A percentile compares a stretch with the other conserved stretches of the same genome.
These are phyloP conservation scores for Exophiala bonariae DNA, from an alignment of 2,329 filamentous ascomycete genomes.

Conservation along the genomic window DNA sequence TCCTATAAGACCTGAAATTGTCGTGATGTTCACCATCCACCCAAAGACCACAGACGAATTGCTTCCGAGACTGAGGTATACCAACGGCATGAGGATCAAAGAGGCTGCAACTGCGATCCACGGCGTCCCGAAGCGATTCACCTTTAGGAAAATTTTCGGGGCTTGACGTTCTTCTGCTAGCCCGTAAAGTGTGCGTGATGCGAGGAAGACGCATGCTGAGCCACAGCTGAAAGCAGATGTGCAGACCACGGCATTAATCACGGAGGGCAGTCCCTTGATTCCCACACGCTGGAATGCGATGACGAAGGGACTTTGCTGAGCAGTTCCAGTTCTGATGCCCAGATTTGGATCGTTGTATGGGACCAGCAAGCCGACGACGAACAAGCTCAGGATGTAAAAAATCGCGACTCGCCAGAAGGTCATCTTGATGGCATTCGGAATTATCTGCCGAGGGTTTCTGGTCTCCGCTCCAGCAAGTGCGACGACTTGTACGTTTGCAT, in stretches of 20 bases:
- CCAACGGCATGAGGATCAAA: conserved; percentile 64
- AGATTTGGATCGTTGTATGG: conserved; percentile 33
- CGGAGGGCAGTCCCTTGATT: conserved; percentile 60
- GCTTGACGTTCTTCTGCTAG: conserved; percentile 57
- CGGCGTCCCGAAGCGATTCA: conserved; percentile 64
- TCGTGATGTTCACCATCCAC: conserved; percentile 35
- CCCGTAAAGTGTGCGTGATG: conserved; percentile 60
- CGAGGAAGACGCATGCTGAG: conserved; percentile 60
- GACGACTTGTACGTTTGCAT: conserved; percentile 48
- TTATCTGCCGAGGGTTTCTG: conserved; percentile 51
- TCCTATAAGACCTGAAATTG: conserved; percentile 32
- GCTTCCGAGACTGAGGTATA: conserved; percentile 68
- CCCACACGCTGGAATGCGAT: conserved; percentile 44
- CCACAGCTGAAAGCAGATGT: conserved; percentile 64
- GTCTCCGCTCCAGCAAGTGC: conserved; percentile 59
- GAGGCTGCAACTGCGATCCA: conserved; percentile 61
- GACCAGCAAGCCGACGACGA: conserved; percentile 33
- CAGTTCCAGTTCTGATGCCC: conserved; percentile 32
- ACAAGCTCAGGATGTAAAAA: conserved; percentile 51
- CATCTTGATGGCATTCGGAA: conserved; percentile 56
- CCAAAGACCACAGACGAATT: conserved; percentile 62
- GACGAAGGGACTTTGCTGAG: conserved; percentile 49
- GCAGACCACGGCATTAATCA: conserved; percentile 75
- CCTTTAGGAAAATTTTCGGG: conserved; percentile 44
- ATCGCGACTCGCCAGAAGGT: conserved; percentile 57